Percentiles rank a stretch among this genome's conserved stretches.
Conservation (phyloP, 2,329 filamentous ascomycete genomes). For the Colletotrichum cordylinicola region DNA sequence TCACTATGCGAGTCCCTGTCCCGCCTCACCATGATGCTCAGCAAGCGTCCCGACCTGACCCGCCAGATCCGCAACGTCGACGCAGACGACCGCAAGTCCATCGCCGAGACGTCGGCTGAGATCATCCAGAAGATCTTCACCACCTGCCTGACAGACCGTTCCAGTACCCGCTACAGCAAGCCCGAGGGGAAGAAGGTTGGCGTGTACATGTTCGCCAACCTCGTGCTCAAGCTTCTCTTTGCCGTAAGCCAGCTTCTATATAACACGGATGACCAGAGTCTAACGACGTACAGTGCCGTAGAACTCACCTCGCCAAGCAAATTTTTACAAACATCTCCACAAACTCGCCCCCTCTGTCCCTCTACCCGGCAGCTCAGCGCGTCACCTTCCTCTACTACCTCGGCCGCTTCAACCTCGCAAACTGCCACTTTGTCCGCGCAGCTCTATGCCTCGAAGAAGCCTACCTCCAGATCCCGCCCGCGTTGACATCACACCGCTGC, state of each 20-base stretch:
- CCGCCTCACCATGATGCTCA: conserved; percentile 82
- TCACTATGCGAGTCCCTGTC: conserved; percentile 82
- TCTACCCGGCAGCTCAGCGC: conserved; percentile 85
- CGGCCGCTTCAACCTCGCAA: conserved; percentile 86
- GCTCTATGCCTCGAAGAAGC: conserved; percentile 78
- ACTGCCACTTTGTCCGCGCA: conserved; percentile 81
- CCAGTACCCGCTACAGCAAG: conserved; percentile 66
- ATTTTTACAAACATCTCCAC: conserved; percentile 89
- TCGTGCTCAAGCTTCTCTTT: conserved; percentile 87
- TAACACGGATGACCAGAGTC: background rate
- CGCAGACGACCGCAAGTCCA: conserved; percentile 74
- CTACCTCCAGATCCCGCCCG: conserved; percentile 70
- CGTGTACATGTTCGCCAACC: conserved; percentile 91
- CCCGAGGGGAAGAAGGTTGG: conserved; percentile 86
- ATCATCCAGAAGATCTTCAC: conserved; percentile 91
- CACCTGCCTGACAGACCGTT: conserved; percentile 84
- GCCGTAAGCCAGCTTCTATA: conserved; percentile 57
- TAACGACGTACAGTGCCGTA: conserved; percentile 65
- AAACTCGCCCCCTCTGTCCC: conserved; percentile 78
- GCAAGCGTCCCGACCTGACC: conserved; percentile 79
- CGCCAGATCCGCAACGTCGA: conserved; percentile 67
- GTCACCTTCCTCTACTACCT: conserved; percentile 96
- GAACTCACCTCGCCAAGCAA: conserved; percentile 83
- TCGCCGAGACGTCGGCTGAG: conserved; percentile 88
- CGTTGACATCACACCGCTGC: conserved; percentile 75